A percentile compares a stretch with the other conserved stretches of the same genome.
These are phyloP conservation scores for Kuraishia hungarica DNA, from an alignment of 805 yeast genomes.

Conservation along the genomic window DNA sequence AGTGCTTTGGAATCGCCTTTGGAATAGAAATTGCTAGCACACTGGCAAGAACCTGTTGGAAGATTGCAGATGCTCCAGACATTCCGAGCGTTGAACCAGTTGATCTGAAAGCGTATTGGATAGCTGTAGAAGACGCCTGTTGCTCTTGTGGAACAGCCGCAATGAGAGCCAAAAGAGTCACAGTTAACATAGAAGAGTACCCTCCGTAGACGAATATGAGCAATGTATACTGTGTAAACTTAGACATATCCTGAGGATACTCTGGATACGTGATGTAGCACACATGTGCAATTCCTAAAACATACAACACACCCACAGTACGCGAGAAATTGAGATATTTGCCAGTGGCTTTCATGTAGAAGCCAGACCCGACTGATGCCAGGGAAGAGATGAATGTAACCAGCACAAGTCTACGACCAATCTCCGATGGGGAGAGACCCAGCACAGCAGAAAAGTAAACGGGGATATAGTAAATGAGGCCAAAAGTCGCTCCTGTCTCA, in stretches of 20 bases:
- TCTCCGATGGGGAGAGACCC: constrained; percentile 41
- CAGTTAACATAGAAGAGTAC: constrained; percentile 51
- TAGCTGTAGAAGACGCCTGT: constrained; percentile 62
- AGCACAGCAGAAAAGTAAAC: constrained; percentile 50
- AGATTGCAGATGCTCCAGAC: constrained; percentile 55
- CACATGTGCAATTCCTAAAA: constrained; percentile 17
- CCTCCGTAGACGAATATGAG: constrained; percentile 45
- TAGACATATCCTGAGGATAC: constrained; percentile 19
- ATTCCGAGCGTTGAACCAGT: constrained; percentile 63
- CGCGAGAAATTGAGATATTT: constrained; percentile 42
- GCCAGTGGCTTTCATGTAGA: constrained; percentile 58
- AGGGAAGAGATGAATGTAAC: constrained; percentile 49
- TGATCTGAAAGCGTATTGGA: constrained; percentile 58
- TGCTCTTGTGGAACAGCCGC: constrained; percentile 62
- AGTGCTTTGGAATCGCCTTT: neutral
- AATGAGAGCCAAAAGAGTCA: constrained; percentile 57
- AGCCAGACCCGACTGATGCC: constrained; percentile 58
- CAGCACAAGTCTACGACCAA: constrained; percentile 53
- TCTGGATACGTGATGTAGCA: neutral
- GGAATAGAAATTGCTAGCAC: constrained; percentile 20
- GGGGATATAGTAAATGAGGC: constrained; percentile 51
- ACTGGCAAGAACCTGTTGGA: constrained; percentile 33
- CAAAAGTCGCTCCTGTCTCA: constrained; percentile 37
- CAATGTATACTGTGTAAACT: constrained; percentile 34
- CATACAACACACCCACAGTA: constrained; percentile 32